Evolutionary conservation across 331 rosid species (phyloP), one percentile per base, ranked within the genome.

Genomic region (Telfairia occidentalis): DNA sequence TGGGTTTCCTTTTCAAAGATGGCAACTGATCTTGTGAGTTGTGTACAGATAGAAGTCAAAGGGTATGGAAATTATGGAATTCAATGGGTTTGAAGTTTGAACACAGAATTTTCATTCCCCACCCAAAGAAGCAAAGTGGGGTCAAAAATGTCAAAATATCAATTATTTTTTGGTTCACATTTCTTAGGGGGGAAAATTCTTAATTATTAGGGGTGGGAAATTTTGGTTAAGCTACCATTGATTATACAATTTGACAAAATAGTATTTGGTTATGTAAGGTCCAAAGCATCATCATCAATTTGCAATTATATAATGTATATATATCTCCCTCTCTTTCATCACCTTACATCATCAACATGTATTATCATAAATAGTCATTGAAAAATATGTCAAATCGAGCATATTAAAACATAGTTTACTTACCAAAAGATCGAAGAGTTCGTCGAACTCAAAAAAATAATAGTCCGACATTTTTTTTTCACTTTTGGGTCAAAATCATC

Each of bases 51-150:
- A 4, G 32, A 67, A 21, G 73, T 42, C 73, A 42, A 42, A 26
- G 34, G 53, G 23, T 1, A 21, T 5, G 35, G 13, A 42, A 42
- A 23, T 38, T 23, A 64, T n/a, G 0, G 18, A 65, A 65, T 38
- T 65, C 50, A 38, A 35, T 65, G 73, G 73, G 50, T 65, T 65
- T 65, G 50, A 65, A 38, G 50, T 65, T 65, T 65, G 50, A 65
- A 38, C 50, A 65, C 7, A 37, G 7, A 65, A 59, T 29, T 65
- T 65, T 37, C 29, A n/a, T 21, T 19, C 72, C 66, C 72, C 46
- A 19, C 72, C 26, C 1, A 38, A n/a, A 64, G 50, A 23, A 38
- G 19, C 73, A 65, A 65, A 65, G 50, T n/a, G n/a, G 50, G 45
- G 32, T 9, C 50, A 38, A 65, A 57, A 37, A 65, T 65, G 29